Conservation (phyloP, 2,329 filamentous ascomycete species). For the Hortaea werneckii region DNA sequence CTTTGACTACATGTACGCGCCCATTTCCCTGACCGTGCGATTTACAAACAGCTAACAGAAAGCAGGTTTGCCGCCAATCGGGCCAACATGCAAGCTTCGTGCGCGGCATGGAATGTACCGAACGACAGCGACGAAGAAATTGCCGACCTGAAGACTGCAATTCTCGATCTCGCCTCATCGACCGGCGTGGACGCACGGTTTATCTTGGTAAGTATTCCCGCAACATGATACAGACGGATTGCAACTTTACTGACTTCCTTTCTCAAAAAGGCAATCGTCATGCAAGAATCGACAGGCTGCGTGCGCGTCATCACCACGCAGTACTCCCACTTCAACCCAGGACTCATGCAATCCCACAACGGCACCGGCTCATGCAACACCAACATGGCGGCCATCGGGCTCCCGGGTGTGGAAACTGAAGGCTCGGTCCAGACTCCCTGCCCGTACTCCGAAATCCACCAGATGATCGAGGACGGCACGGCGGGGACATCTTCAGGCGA, state of each 20-base stretch:
- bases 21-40: no score
- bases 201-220: constrained; percentile 23
- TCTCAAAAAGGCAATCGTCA: constrained; percentile 25
- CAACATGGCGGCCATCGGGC: neutral
- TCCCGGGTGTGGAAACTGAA: neutral
- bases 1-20: constrained; percentile 21
- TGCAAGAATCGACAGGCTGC: constrained; percentile 40
- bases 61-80: constrained; percentile 22
- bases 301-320: constrained; percentile 35
- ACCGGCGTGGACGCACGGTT: constrained; percentile 31
- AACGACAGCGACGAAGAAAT: constrained; percentile 33
- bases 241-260: no score
- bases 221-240: no score
- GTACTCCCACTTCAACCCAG: constrained; percentile 35
- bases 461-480: constrained; percentile 37
- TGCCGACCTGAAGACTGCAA: constrained; percentile 28
- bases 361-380: constrained; percentile 31
- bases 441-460: constrained; percentile 26
- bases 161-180: constrained; percentile 22
- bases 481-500: constrained; percentile 32
- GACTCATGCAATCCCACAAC: constrained; percentile 37
- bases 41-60: neutral
- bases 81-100: constrained; percentile 27
- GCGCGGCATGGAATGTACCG: constrained; percentile 24
- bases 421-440: constrained; percentile 29